A percentile compares a stretch with the other conserved stretches of the same genome.
Evolutionary conservation across 768 basidiomycete species (phyloP).

Genomic region (Collybiopsis luxurians): DNA sequence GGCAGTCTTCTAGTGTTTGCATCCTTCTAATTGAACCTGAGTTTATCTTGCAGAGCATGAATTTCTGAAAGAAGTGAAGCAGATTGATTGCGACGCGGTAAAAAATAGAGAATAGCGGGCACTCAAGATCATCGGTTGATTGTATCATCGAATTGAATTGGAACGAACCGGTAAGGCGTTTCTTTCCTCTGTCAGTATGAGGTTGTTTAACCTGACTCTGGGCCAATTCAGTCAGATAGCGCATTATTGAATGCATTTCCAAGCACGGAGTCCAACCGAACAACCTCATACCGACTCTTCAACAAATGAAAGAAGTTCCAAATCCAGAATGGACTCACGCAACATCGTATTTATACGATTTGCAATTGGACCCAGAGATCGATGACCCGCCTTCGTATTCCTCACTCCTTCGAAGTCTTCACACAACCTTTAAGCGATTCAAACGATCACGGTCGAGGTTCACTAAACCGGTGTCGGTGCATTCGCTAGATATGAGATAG

Average conservation of each 20-base stretch:
- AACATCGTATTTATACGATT: slow-evolving; percentile 30
- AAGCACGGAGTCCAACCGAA: slow-evolving; percentile 85
- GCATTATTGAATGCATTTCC: slow-evolving; percentile 95
- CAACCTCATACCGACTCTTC: slow-evolving; percentile 91
- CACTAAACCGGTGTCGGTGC: slow-evolving; percentile 83
- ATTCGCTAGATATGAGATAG: too few relatives aligned
- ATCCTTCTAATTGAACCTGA: too few relatives aligned
- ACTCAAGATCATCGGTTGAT: slow-evolving; percentile 93
- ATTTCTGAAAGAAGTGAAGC: slow-evolving; percentile 45
- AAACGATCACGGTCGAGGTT: not conserved
- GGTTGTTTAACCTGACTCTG: not conserved
- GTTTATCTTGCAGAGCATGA: too few relatives aligned
- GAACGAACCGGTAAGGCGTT: slow-evolving; percentile 78
- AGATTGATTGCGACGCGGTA: slow-evolving; percentile 69
- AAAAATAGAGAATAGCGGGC: slow-evolving; percentile 87
- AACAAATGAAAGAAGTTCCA: slow-evolving; percentile 95
- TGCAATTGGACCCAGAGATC: slow-evolving; percentile 24
- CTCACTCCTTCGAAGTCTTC: slow-evolving; percentile 27
- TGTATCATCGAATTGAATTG: slow-evolving; percentile 99
- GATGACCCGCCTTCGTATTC: slow-evolving; percentile 24
- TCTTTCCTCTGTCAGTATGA: slow-evolving; percentile 7
- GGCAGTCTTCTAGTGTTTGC: too few relatives aligned
- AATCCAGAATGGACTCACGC: slow-evolving; percentile 75
- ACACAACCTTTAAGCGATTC: slow-evolving; percentile 11
- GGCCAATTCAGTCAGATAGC: slow-evolving; percentile 70